Evolutionary conservation across 495 filamentous ascomycete genomes (phyloP), one percentile per base, ranked within the genome.

Genomic region (Articulospora tetracladia): DNA sequence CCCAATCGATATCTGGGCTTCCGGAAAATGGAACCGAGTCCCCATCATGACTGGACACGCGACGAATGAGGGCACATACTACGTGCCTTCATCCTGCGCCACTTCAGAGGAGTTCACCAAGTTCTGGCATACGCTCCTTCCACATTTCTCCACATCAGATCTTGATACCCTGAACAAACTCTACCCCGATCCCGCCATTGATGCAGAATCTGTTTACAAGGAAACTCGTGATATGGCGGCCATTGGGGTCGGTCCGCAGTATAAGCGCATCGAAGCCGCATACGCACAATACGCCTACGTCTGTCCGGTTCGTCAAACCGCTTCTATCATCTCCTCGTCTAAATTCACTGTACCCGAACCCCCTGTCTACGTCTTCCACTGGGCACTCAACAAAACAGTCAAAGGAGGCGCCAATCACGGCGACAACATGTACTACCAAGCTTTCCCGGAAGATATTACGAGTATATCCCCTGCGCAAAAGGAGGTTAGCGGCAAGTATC

Each of bases 241-340:
- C 1, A 10, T 62, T 24, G 72, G 70, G 3, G 69, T 81, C 8
- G 84, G 84, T 0, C 32, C 70, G 3, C 82, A 88, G 64, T 87
- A 77, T 64, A 77, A 79, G 46, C 76, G 85, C 13, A 73, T 87
- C 17, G 83, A 86, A 61, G 79, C 82, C 15, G 81, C 80, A 0
- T 88, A 87, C 58, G 78, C 73, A 0, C 83, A 87, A 61, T 88
- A 88, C 67, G 84, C 84, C 0, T 87, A 88, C 55, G 81, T 84
- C 53, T 84, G 81, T 36, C 85, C 85, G 0, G 83, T 87, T 1
- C 73, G 85, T 0, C 83, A 86, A 62, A 83, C 84, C 3, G 83
- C 82, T 3, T 70, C 80, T 39, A 74, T 80, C 27, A 72, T 79
- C 0, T 77, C 82, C 0, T 77, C 82, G 0, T 63, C 61, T 19